Evolutionary conservation across 257 asterid genomes (phyloP), one percentile per base, ranked within the genome.

Genomic region (Plantago ovata): DNA sequence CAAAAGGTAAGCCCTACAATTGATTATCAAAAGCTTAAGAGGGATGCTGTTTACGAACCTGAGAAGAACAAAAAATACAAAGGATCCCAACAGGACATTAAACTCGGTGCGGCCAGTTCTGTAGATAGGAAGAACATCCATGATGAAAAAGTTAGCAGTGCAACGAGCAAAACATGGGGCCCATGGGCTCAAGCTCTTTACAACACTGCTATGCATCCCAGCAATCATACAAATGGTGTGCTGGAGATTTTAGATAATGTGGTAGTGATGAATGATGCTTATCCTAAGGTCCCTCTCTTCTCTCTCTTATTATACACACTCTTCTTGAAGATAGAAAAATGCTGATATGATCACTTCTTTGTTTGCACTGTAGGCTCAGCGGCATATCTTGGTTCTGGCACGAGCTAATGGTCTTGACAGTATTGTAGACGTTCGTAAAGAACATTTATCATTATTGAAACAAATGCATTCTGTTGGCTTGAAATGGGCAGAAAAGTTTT

Each of bases 261-360:
- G 54, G 73, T 92, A 38, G 98, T 92, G 63, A 69, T 92, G 64
- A 75, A 86, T 71, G 98, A 92, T 77, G 81, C 87, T 71, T 88
- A 79, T 75, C 97, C 95, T 24, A 92, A 92, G 98, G 98, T 92
- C 54, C 69, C 60, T 63, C 62, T 33, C 59, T 24, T 52, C 66
- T 14, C 74, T 36, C 62, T 21, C 50, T 39, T 72, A n/a, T n/a
- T n/a, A n/a, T n/a, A 36, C 44, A 22, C 66, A n/a, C 63, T 9
- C 65, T 41, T 13, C 23, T 23, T 7, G 21, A 16, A 15, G 53
- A 16, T 16, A 6, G 38, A 15, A 24, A 42, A 58, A 20, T 28
- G 20, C 38, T 12, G 15, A 32, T 43, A 11, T 23, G 9, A 6
- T 14, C 2, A 41, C 11, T 28, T 39, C 45, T 3, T 39, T 33